Percentiles rank a stretch among this genome's conserved stretches.
These are phyloP conservation scores for Coemansia sp. DNA, from an alignment of 192 early-diverging fungal genomes.

Conservation along the genomic window DNA sequence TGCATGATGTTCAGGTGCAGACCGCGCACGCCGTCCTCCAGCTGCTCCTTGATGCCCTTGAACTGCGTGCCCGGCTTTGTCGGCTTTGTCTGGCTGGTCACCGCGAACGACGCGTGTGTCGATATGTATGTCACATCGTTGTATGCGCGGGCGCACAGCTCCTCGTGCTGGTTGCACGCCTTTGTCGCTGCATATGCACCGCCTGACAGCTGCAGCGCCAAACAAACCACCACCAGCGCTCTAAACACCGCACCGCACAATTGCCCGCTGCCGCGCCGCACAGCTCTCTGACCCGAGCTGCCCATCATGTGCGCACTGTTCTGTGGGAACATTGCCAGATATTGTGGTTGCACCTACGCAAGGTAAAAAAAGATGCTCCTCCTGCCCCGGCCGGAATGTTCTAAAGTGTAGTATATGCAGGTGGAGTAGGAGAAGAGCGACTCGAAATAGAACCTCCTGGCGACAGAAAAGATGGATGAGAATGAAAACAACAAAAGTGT, in stretches of 20 bases:
- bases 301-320: background rate
- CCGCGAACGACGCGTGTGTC: conserved; percentile 46
- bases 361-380: too few species aligned
- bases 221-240: background rate
- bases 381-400: too few species aligned
- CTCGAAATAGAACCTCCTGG: background rate
- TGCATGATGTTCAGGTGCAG: conserved; percentile 39
- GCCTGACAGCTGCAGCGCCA: conserved; percentile 16
- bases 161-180: conserved; percentile 38
- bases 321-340: background rate
- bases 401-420: too few species aligned
- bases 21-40: conserved; percentile 46
- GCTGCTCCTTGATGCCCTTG: conserved; percentile 39
- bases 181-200: conserved; percentile 8
- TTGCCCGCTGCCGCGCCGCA: background rate
- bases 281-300: background rate
- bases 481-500: background rate
- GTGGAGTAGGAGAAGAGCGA: too few species aligned
- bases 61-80: conserved; percentile 38
- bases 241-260: background rate
- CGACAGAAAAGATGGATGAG: background rate
- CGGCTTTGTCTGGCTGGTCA: conserved; percentile 12
- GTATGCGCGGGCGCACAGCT: conserved; percentile 44
- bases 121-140: conserved; percentile 39
- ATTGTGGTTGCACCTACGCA: too few species aligned